Base-by-base conservation (phyloP, 345 rosid genomes). In the Geranium brycei region DNA sequence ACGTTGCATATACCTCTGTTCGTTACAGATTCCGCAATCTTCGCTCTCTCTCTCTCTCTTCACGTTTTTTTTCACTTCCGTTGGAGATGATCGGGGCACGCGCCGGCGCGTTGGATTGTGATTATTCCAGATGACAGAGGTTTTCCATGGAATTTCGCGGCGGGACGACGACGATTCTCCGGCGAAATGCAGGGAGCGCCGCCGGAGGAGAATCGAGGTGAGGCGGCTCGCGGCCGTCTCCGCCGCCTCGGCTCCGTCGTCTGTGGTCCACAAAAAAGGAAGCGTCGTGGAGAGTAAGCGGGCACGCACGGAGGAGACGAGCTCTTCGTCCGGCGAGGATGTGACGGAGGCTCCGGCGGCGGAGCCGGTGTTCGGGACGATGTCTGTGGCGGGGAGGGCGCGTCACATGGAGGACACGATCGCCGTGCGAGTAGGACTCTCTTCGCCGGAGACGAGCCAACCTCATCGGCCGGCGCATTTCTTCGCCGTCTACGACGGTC, bases 401-500 rank as follows among this genome's bases (percentile, higher is more conserved):
- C 75, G 87, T 57, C 85, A 75, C 18, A 85, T 85, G 95, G 95
- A 89, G 62, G 91, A 87, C 23, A 61, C 80, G 31, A 71, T 83
- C 53, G 72, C 71, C 19, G 81, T 74, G 6, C 66, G 61, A 32
- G 77, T 82, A 8, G 76, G 59, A 57, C 69, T 89, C 0, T 79
- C 87, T 75, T 15, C 15, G 66, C 86, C 88, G 65, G 84, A 70
- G 57, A 7, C 85, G 23, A 77, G 69, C 76, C 60, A 40, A 4
- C 41, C 10, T 35, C 62, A 70, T 12, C 66, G 63, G 56, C 85
- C 97, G 28, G 78, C 85, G 68, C 96, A 91, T 78, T 86, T 78
- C 85, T 86, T 88, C 66, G 91, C 75, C 47, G 89, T 91, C 10
- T 91, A 73, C 72, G 97, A 91, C 67, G 97, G 97, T 10, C 96